Conservation (phyloP, 257 asterid species). For the Capsicum pubescens region DNA sequence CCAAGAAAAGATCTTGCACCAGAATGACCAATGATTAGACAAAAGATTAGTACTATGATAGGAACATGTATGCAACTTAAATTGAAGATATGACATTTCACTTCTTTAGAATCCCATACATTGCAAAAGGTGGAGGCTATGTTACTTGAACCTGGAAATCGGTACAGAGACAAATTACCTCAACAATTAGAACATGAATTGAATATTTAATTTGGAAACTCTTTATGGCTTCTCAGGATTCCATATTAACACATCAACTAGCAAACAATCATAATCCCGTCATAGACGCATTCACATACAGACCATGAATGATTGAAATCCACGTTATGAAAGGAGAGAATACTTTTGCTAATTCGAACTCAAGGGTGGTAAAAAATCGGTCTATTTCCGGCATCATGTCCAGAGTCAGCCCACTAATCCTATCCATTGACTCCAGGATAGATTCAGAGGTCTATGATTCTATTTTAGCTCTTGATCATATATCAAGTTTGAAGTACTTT, state of each 20-base stretch:
- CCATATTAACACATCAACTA: neutral
- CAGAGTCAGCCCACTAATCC: neutral
- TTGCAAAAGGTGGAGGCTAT: neutral
- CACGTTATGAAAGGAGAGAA: too few relatives aligned
- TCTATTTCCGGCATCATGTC: neutral
- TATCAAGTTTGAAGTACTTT: conserved; percentile 24
- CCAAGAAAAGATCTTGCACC: neutral
- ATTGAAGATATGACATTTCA: conserved; percentile 11
- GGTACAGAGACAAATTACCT: conserved; percentile 10
- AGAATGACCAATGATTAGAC: neutral
- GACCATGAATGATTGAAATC: too few relatives aligned
- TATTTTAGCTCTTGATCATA: conserved; percentile 17
- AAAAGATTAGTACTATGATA: neutral
- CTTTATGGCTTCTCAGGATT: conserved; percentile 4
- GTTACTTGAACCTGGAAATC: neutral
- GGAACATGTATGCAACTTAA: conserved; percentile 19
- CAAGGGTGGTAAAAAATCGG: too few relatives aligned
- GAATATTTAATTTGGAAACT: neutral
- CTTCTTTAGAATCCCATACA: conserved; percentile 3
- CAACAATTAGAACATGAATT: neutral
- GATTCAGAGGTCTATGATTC: conserved; percentile 6
- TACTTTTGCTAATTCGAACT: too few relatives aligned
- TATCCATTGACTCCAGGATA: neutral
- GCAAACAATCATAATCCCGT: conserved; percentile 8
- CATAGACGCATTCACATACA: neutral